Evolutionary conservation across 768 basidiomycete species (phyloP).

Genomic region (Myochromella boudieri): DNA sequence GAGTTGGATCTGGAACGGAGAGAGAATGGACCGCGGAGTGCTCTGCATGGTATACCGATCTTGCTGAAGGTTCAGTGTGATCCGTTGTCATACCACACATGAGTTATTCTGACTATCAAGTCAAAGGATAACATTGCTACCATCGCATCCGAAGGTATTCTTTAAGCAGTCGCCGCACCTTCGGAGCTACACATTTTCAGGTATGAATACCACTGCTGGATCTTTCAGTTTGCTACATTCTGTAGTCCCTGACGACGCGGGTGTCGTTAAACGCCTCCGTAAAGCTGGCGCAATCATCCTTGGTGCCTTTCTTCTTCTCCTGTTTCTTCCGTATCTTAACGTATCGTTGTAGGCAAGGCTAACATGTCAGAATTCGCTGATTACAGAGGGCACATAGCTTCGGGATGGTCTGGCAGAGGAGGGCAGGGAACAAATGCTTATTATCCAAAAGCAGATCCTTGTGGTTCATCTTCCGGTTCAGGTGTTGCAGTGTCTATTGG

Average conservation of each 20-base stretch:
- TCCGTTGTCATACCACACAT: neutral
- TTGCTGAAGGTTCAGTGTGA: conserved; percentile 41
- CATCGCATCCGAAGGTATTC: conserved; percentile 39
- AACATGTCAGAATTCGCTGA: conserved; percentile 57
- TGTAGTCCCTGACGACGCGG: conserved; percentile 45
- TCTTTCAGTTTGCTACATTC: conserved; percentile 42
- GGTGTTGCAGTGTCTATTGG: conserved; percentile 54
- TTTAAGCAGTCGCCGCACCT: neutral
- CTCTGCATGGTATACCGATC: conserved; percentile 54
- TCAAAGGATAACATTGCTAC: conserved; percentile 52
- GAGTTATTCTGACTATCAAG: neutral
- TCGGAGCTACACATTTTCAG: too few relatives aligned
- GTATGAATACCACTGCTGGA: conserved; percentile 47
- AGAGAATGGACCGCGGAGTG: conserved; percentile 39
- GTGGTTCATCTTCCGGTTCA: conserved; percentile 62
- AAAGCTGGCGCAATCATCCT: conserved; percentile 45
- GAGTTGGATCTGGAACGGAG: conserved; percentile 46
- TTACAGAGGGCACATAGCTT: conserved; percentile 44
- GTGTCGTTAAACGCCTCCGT: conserved; percentile 41
- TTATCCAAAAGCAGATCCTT: conserved; percentile 52
- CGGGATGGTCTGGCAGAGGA: conserved; percentile 40
- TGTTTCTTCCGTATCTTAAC: neutral
- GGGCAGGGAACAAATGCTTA: conserved; percentile 15
- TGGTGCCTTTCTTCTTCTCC: conserved; percentile 25
- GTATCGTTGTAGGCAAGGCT: conserved; percentile 43